These are phyloP conservation scores for Trichoderma orchidacearum DNA, from an alignment of 495 filamentous ascomycete species.

Conservation along the genomic window DNA sequence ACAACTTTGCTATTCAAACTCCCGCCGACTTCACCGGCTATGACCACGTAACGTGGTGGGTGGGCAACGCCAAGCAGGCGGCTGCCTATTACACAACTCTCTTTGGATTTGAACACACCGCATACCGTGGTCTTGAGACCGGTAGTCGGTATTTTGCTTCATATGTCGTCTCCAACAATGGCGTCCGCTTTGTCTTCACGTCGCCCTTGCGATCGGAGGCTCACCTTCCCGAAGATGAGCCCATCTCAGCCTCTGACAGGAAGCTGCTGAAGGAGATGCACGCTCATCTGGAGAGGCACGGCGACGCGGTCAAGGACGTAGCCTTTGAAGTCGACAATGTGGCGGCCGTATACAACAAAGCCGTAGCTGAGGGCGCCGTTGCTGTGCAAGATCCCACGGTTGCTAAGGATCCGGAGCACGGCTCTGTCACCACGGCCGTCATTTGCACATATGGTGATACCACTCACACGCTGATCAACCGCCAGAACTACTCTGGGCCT, in stretches of 20 bases:
- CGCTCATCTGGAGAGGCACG: slow-evolving; percentile 63
- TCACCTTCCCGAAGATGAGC: slow-evolving; percentile 34
- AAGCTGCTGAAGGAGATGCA: slow-evolving; percentile 53
- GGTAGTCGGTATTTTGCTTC: slow-evolving; percentile 61
- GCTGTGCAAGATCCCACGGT: slow-evolving; percentile 43
- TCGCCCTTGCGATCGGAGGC: slow-evolving; percentile 57
- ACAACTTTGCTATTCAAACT: slow-evolving; percentile 27
- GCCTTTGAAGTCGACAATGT: slow-evolving; percentile 84
- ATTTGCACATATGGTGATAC: slow-evolving; percentile 86
- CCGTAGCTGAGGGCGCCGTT: slow-evolving; percentile 55
- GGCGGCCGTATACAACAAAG: slow-evolving; percentile 54
- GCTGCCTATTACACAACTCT: slow-evolving; percentile 73
- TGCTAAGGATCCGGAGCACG: slow-evolving; percentile 36
- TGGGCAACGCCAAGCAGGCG: slow-evolving; percentile 90
- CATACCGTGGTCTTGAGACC: slow-evolving; percentile 79
- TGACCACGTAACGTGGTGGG: slow-evolving; percentile 85
- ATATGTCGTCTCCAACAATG: slow-evolving; percentile 66
- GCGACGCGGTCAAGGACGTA: slow-evolving; percentile 84
- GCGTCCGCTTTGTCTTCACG: slow-evolving; percentile 70
- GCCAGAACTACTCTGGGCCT: slow-evolving; percentile 45
- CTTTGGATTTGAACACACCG: slow-evolving; percentile 68
- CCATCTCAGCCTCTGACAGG: slow-evolving; percentile 38
- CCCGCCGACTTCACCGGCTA: slow-evolving; percentile 61
- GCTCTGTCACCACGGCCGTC: slow-evolving; percentile 51
- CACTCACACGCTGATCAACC: slow-evolving; percentile 73